These are phyloP conservation scores for Zoysia matrella DNA, from an alignment of 202 grass and related monocot genomes.

Conservation along the genomic window DNA sequence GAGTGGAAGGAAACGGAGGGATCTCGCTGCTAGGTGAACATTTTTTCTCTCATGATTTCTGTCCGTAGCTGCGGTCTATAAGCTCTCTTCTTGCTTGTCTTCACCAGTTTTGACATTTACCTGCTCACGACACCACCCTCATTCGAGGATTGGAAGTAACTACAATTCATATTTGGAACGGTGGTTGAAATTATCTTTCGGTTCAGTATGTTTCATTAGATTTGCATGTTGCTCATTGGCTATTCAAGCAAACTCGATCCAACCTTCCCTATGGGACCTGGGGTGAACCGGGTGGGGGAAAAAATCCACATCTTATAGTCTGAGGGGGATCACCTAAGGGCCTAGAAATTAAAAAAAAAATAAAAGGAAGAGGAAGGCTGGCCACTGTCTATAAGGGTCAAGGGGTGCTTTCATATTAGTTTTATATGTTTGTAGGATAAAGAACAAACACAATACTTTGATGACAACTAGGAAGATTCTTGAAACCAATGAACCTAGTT, in stretches of 20 bases:
- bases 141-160: not conserved
- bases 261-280: not conserved
- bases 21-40: conserved; percentile 65
- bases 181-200: not conserved
- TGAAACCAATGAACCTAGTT: not conserved
- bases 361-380: not conserved
- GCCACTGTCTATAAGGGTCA: not conserved
- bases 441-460: not conserved
- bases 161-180: conserved; percentile 2
- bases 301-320: not conserved
- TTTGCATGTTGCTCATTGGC: not conserved
- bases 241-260: not conserved
- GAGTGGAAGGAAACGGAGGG: conserved; percentile 66
- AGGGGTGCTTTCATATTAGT: not conserved
- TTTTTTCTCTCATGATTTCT: not conserved
- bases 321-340: not conserved
- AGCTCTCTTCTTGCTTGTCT: not conserved
- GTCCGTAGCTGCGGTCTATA: not conserved
- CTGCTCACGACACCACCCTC: not conserved
- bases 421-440: not conserved
- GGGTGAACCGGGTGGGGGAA: not conserved
- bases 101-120: not conserved
- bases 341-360: too few relatives aligned
- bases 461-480: not conserved
- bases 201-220: not conserved